Evolutionary conservation across 2,329 filamentous ascomycete genomes (phyloP).

Genomic region (Ophiostoma pallidulum): DNA sequence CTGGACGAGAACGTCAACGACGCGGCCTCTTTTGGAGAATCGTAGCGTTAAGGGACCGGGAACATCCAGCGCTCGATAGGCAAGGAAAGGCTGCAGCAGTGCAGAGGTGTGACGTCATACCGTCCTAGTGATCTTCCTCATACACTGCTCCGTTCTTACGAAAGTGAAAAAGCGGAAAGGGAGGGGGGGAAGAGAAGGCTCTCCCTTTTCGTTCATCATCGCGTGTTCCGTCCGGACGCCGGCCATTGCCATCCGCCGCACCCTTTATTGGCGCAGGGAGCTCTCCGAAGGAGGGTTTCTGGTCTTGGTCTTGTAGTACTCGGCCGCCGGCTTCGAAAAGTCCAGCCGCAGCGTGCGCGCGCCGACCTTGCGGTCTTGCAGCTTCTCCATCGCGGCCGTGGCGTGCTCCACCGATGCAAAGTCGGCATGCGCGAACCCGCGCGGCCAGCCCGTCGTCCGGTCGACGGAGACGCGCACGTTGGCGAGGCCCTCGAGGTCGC

Average conservation of each 20-base stretch:
- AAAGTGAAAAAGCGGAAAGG: too few species aligned
- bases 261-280: not conserved
- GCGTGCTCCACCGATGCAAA: slow-evolving; percentile 62
- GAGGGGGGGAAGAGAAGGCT: too few species aligned
- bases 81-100: too few species aligned
- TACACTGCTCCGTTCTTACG: too few species aligned
- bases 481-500: slow-evolving; percentile 55
- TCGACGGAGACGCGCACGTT: slow-evolving; percentile 80
- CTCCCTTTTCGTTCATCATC: too few species aligned
- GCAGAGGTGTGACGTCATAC: too few species aligned
- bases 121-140: too few species aligned
- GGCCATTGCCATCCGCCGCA: too few species aligned
- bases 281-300: not conserved
- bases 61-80: too few species aligned
- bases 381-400: slow-evolving; percentile 43
- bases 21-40: not conserved
- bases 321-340: slow-evolving; percentile 26
- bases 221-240: too few species aligned
- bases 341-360: slow-evolving; percentile 58
- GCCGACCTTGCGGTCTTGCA: slow-evolving; percentile 51
- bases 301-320: not conserved
- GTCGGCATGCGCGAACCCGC: slow-evolving; percentile 78
- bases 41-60: too few species aligned
- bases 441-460: slow-evolving; percentile 66
- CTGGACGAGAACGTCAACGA: too few species aligned